Base-by-base conservation (phyloP, 352 stramenopile genomes). In the Globisporangium yorkense region DNA sequence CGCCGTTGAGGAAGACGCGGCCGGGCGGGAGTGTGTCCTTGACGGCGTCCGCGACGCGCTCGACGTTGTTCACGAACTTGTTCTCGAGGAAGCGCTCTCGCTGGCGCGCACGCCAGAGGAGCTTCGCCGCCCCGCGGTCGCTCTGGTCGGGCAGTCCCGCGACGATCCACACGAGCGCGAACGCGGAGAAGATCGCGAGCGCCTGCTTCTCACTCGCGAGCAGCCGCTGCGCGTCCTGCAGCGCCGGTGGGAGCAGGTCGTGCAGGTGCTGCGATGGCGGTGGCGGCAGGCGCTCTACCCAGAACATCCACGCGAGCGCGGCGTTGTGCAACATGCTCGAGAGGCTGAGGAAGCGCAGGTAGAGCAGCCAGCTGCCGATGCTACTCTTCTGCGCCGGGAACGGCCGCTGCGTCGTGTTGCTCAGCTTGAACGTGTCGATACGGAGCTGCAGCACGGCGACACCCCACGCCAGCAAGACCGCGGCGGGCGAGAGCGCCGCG, bases 1-100 rank as follows among this genome's bases (percentile, higher is more conserved):
- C 72, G 33, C 83, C 83, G 43, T 90, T 90, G 60, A 89, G 75
- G 53, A 88, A 91, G 1, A 90, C 73, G 31, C 68, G 77, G 2
- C 83, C 83, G 0, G 50, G 24, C 21, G 76, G 65, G 6, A 87
- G 61, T 2, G 56, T 46, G 3, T 71, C 63, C 35, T 66, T 70
- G 24, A 78, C 51, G 0, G 49, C 45, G 29, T 74, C 61, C 5
- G 65, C 13, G n/a, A 72, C 54, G 40, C 54, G 58, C 50, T 86
- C 68, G 50, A 84, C 55, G 47, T 77, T 73, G 33, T 75, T 66
- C 18, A 92, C 61, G 55, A 86, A 91, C 63, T 84, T 87, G 66
- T 76, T 70, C 48, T 77, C 67, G 1, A 92, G 62, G 33, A 80
- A 80, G 20, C 63, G 51, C 54, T 80, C 68, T 9, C 61, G 57